Conservation (phyloP, 345 rosid species). For the Conringia planisiliqua region DNA sequence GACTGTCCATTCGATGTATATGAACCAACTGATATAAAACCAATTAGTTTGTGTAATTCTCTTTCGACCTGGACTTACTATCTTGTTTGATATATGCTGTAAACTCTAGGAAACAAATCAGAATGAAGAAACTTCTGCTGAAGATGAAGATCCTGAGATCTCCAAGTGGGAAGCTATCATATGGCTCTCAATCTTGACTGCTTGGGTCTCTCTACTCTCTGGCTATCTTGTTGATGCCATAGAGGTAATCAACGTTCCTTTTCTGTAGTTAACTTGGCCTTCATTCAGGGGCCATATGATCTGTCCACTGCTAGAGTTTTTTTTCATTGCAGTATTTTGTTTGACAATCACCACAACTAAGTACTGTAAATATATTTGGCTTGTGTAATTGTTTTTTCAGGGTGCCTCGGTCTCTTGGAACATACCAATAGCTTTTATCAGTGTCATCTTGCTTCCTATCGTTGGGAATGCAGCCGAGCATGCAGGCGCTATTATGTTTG, state of each 20-base stretch:
- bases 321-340: neutral
- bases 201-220: constrained; percentile 89
- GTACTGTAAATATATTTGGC: neutral
- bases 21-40: constrained; percentile 7
- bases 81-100: constrained; percentile 16
- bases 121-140: constrained; percentile 39
- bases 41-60: neutral
- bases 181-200: constrained; percentile 88
- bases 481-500: constrained; percentile 95
- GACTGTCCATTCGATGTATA: neutral
- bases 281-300: neutral
- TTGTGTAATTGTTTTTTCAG: constrained; percentile 31
- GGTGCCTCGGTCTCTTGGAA: constrained; percentile 81
- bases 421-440: constrained; percentile 83
- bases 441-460: constrained; percentile 91
- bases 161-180: constrained; percentile 76
- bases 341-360: neutral
- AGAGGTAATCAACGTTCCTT: constrained; percentile 43
- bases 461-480: constrained; percentile 99
- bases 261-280: neutral
- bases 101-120: constrained; percentile 60
- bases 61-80: constrained; percentile 24
- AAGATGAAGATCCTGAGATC: constrained; percentile 76
- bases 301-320: neutral
- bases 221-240: constrained; percentile 95